Evolutionary conservation across 1,284 basidiomycete species (phyloP).

Genomic region (Pyrrhoderma lamaoense): DNA sequence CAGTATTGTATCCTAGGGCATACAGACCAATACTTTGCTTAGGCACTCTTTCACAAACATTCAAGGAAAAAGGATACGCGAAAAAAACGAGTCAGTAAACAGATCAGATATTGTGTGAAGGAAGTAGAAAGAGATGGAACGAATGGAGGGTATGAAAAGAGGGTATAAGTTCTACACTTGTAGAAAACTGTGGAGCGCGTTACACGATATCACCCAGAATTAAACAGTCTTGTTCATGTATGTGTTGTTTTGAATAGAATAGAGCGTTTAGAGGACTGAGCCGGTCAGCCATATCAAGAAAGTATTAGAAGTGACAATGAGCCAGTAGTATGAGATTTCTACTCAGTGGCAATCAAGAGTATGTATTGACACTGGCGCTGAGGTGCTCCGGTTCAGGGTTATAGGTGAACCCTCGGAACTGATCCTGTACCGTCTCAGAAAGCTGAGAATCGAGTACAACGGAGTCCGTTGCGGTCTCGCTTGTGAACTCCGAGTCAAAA

Average conservation of each 20-base stretch:
- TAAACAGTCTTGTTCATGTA: too few relatives aligned
- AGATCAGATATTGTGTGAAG: background rate
- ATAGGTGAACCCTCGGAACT: constrained; percentile 86
- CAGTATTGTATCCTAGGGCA: too few relatives aligned
- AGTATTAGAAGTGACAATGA: too few relatives aligned
- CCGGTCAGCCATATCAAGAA: too few relatives aligned
- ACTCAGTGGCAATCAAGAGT: too few relatives aligned
- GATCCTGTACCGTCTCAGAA: constrained; percentile 91
- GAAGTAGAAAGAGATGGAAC: background rate
- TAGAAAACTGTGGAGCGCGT: too few relatives aligned
- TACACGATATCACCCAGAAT: too few relatives aligned
- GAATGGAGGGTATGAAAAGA: background rate
- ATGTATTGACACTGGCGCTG: constrained; percentile 4
- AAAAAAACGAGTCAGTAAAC: background rate
- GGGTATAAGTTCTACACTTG: background rate
- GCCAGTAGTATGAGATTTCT: too few relatives aligned
- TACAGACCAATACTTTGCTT: too few relatives aligned
- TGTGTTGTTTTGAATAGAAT: too few relatives aligned
- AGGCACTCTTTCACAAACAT: too few relatives aligned
- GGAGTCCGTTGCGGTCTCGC: constrained; percentile 87
- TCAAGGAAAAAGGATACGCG: background rate
- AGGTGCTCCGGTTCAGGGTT: constrained; percentile 47
- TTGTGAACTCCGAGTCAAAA: constrained; percentile 94
- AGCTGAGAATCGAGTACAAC: constrained; percentile 90
- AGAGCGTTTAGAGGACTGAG: too few relatives aligned